phyloP scores from a whole-genome alignment of 2,329 filamentous ascomycete genomes.

The Intubia oerlemansii region DNA sequence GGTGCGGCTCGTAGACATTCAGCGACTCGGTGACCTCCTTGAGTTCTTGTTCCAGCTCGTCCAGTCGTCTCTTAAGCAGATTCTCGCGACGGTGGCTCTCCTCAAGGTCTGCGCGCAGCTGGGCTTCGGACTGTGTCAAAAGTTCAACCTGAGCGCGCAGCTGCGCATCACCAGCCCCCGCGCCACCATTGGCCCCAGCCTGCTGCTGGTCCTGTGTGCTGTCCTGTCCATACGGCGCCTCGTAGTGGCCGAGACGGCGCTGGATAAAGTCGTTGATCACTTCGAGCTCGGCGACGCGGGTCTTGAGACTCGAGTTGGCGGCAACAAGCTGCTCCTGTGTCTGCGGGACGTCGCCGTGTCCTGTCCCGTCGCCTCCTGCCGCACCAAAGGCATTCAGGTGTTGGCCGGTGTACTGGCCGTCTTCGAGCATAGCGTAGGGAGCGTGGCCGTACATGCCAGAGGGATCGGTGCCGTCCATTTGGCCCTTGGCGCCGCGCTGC shows the following conservation, averaged over 20 bases:
- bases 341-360: conserved; percentile 35
- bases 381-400: conserved; percentile 25
- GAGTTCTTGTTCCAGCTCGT: conserved; percentile 48
- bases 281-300: conserved; percentile 83
- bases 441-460: conserved; percentile 49
- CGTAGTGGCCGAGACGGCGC: conserved; percentile 49
- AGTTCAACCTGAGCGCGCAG: conserved; percentile 27
- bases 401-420: conserved; percentile 43
- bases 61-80: conserved; percentile 60
- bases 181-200: no score
- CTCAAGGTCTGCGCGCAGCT: conserved; percentile 43
- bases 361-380: conserved; percentile 21
- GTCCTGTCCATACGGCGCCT: conserved; percentile 31
- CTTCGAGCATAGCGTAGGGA: conserved; percentile 52
- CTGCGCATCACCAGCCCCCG: conserved; percentile 31
- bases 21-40: conserved; percentile 15
- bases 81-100: conserved; percentile 62
- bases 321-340: conserved; percentile 63
- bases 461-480: conserved; percentile 54
- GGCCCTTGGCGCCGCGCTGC: conserved; percentile 44
- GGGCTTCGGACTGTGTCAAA: conserved; percentile 30
- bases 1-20: conserved; percentile 10
- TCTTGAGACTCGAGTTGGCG: conserved; percentile 75
- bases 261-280: conserved; percentile 76
- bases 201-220: conserved; percentile 10